Percentiles rank a stretch among this genome's conserved stretches.
phyloP scores from a whole-genome alignment of 805 yeast genomes.

The Wickerhamiella nectarea region DNA sequence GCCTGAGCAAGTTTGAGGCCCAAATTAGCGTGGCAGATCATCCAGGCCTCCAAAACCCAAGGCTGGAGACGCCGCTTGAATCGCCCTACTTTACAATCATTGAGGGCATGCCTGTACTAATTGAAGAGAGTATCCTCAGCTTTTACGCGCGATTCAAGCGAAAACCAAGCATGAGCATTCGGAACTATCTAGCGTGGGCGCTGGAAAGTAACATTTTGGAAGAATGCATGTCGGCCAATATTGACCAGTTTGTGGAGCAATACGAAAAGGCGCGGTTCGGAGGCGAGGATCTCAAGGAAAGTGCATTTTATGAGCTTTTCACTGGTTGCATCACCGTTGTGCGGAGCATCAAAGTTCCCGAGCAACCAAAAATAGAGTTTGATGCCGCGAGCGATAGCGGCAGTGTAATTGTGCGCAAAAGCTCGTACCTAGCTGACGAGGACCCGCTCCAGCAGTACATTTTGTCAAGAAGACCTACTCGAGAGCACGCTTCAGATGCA shows the following conservation, averaged over 20 bases:
- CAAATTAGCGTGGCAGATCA: background rate
- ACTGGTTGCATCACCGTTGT: background rate
- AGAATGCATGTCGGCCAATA: background rate
- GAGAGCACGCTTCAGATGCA: background rate
- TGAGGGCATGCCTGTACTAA: slow-evolving; percentile 1
- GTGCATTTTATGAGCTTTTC: slow-evolving; percentile 1
- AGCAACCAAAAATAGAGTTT: background rate
- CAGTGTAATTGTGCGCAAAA: background rate
- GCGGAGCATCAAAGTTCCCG: background rate
- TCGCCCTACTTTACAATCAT: slow-evolving; percentile 1
- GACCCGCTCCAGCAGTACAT: background rate
- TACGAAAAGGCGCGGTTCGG: slow-evolving; percentile 6
- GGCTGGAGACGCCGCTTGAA: background rate
- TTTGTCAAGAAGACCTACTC: background rate
- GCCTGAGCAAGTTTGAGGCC: slow-evolving; percentile 3
- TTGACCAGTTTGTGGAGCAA: background rate
- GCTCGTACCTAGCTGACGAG: background rate
- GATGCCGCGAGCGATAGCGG: background rate
- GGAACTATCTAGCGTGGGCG: slow-evolving; percentile 1
- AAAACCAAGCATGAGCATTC: background rate
- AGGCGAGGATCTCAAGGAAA: background rate
- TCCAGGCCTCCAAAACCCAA: slow-evolving; percentile 3
- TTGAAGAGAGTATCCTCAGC: slow-evolving; percentile 1
- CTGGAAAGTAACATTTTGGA: background rate
- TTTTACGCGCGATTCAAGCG: slow-evolving; percentile 2